Evolutionary conservation across 768 basidiomycete genomes (phyloP).

Genomic region (Suillus paluster): DNA sequence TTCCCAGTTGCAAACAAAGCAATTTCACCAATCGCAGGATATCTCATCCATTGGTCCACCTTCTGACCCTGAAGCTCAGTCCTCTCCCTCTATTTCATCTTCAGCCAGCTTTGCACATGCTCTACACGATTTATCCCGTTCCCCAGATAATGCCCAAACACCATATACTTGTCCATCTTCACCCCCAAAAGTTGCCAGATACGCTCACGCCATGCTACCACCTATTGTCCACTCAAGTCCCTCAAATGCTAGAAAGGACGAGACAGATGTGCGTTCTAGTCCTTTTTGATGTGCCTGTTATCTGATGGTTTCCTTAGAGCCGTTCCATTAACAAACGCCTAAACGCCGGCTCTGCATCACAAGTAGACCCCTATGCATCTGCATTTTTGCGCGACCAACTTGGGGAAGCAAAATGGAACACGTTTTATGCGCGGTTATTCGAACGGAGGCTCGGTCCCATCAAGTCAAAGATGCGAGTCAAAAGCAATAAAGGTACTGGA

Average conservation of each 20-base stretch:
- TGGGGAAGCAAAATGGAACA: constrained; percentile 47
- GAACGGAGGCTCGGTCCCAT: constrained; percentile 47
- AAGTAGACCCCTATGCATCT: constrained; percentile 49
- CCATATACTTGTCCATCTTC: constrained; percentile 25
- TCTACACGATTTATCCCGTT: constrained; percentile 28
- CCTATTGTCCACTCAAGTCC: constrained; percentile 41
- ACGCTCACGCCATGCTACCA: constrained; percentile 35
- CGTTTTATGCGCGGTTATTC: constrained; percentile 51
- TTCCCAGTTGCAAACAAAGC: constrained; percentile 33
- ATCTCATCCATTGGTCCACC: constrained; percentile 19
- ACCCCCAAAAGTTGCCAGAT: constrained; percentile 26
- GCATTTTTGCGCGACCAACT: constrained; percentile 49
- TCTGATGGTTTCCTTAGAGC: constrained; percentile 27
- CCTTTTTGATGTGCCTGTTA: neutral
- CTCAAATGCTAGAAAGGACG: constrained; percentile 27
- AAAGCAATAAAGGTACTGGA: constrained; percentile 29
- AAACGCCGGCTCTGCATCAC: constrained; percentile 23
- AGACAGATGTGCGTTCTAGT: constrained; percentile 25
- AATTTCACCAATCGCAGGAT: constrained; percentile 31
- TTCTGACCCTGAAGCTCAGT: constrained; percentile 32
- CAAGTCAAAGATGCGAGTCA: constrained; percentile 41
- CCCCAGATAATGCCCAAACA: constrained; percentile 19
- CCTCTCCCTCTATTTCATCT: constrained; percentile 28
- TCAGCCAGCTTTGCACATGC: constrained; percentile 27
- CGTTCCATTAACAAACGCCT: constrained; percentile 32